Conservation (phyloP, 2,329 filamentous ascomycete genomes). For the Fusarium clavum region DNA sequence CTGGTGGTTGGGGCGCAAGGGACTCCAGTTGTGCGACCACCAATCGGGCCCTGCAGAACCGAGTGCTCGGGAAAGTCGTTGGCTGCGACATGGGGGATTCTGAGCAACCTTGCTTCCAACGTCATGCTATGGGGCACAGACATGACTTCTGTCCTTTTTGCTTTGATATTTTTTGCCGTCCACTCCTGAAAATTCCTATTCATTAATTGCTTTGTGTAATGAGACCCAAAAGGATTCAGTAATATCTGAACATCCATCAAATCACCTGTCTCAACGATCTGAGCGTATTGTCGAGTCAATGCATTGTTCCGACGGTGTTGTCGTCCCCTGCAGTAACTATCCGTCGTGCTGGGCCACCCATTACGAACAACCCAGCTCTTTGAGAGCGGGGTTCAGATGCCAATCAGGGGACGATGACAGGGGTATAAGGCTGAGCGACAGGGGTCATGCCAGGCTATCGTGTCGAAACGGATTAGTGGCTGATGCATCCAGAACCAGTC, state of each 20-base stretch:
- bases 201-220: background rate
- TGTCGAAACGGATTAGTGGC: constrained; percentile 41
- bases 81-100: constrained; percentile 37
- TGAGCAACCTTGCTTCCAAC: constrained; percentile 30
- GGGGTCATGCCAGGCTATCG: constrained; percentile 36
- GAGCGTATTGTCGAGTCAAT: constrained; percentile 32
- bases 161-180: constrained; percentile 1
- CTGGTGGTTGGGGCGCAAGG: constrained; percentile 31
- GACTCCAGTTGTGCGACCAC: constrained; percentile 39
- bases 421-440: constrained; percentile 37
- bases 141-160: background rate
- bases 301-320: constrained; percentile 26
- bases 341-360: constrained; percentile 29
- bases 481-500: constrained; percentile 40
- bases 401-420: constrained; percentile 43
- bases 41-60: constrained; percentile 47
- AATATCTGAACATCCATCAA: constrained; percentile 9
- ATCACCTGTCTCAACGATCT: constrained; percentile 25
- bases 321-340: constrained; percentile 26
- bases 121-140: constrained; percentile 24
- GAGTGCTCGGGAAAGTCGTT: constrained; percentile 38
- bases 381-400: constrained; percentile 39
- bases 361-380: constrained; percentile 24
- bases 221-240: constrained; percentile 1
- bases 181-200: background rate